Conservation (phyloP, 2,329 filamentous ascomycete species). For the Pseudogymnoascus sp. region DNA sequence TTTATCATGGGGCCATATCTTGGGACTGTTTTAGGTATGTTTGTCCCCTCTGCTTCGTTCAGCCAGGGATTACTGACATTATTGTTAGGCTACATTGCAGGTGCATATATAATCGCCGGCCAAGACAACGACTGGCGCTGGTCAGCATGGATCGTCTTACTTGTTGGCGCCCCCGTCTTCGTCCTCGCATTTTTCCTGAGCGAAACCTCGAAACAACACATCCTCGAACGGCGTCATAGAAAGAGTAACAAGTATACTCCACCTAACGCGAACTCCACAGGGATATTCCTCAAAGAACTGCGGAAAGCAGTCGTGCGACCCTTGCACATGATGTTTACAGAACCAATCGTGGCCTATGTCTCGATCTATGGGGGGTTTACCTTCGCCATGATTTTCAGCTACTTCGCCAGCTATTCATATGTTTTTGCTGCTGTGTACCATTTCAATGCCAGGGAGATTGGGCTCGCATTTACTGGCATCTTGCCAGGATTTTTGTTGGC, state of each 20-base stretch:
- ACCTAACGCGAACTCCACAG: conserved; percentile 15
- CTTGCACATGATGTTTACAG: conserved; percentile 49
- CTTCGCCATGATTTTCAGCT: conserved; percentile 45
- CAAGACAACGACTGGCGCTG: conserved; percentile 22
- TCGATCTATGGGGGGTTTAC: conserved; percentile 42
- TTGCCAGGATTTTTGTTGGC: conserved; percentile 21
- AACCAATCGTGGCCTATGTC: conserved; percentile 43
- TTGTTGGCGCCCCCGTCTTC: conserved; percentile 27
- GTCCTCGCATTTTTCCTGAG: conserved; percentile 34
- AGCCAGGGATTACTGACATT: not conserved
- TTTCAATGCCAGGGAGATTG: conserved; percentile 31
- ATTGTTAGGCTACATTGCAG: conserved; percentile 17
- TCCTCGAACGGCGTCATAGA: conserved; percentile 18
- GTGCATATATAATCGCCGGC: conserved; percentile 25
- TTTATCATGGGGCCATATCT: conserved; percentile 22
- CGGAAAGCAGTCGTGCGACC: conserved; percentile 34
- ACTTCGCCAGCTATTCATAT: conserved; percentile 47
- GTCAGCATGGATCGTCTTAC: conserved; percentile 20
- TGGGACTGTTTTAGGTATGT: conserved; percentile 13
- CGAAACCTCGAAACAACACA: conserved; percentile 20
- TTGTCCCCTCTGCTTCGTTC: not conserved
- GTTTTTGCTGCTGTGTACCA: conserved; percentile 38
- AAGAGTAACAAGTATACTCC: conserved; percentile 26
- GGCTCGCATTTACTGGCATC: conserved; percentile 22
- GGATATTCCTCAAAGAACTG: conserved; percentile 17